phyloP scores from a whole-genome alignment of 1,139 yeast species.

The Geotrichum histeridarum region DNA sequence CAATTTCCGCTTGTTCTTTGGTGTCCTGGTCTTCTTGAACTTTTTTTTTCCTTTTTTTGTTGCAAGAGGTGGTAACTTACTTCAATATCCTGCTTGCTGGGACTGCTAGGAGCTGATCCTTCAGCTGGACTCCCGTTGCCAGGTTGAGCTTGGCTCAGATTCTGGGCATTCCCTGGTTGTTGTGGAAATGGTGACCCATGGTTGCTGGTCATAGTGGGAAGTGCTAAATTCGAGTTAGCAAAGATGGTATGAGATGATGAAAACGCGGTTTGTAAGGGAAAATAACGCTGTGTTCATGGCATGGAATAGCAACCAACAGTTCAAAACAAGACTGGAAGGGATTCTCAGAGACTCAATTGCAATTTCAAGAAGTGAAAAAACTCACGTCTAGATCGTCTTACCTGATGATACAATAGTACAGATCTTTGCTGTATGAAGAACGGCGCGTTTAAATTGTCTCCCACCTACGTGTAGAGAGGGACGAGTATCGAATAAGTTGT shows the following conservation, averaged over 20 bases:
- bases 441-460: too few species aligned
- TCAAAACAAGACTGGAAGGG: background rate
- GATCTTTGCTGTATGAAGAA: too few species aligned
- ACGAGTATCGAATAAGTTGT: too few species aligned
- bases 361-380: background rate
- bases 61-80: background rate
- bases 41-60: background rate
- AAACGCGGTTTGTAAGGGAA: background rate
- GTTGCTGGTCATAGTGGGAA: slow-evolving; percentile 5
- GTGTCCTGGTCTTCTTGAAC: too few species aligned
- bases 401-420: too few species aligned
- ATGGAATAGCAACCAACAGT: too few species aligned
- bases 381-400: too few species aligned
- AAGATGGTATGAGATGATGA: background rate
- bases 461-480: too few species aligned
- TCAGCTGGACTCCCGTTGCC: background rate
- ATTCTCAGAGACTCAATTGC: background rate
- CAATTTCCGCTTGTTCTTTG: too few species aligned
- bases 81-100: background rate
- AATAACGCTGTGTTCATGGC: too few species aligned
- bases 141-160: background rate
- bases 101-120: slow-evolving; percentile 1
- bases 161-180: too few species aligned
- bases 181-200: background rate
- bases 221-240: background rate